phyloP scores from a whole-genome alignment of 805 yeast species.

The Hanseniaspora taiwanica region DNA sequence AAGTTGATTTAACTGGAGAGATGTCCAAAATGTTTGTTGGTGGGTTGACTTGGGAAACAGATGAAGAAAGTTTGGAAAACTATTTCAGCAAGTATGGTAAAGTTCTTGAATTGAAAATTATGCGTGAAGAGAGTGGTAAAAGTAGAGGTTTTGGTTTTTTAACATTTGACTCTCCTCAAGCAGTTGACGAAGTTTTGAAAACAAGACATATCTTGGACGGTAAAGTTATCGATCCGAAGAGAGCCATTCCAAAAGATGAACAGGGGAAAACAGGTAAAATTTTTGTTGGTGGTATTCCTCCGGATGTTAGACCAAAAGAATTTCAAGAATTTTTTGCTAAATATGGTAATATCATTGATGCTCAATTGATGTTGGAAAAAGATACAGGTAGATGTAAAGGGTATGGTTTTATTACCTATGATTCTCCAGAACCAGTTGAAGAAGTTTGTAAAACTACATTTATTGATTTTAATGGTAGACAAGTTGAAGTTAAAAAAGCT shows the following conservation, averaged over 20 bases:
- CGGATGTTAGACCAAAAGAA: slow-evolving; percentile 83
- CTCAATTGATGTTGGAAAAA: slow-evolving; percentile 93
- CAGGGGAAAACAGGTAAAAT: slow-evolving; percentile 95
- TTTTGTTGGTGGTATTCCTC: slow-evolving; percentile 93
- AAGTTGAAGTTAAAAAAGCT: slow-evolving; percentile 74
- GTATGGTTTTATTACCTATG: slow-evolving; percentile 92
- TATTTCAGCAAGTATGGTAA: slow-evolving; percentile 85
- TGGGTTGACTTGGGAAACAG: slow-evolving; percentile 96
- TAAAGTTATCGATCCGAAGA: slow-evolving; percentile 90
- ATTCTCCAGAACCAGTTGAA: slow-evolving; percentile 88
- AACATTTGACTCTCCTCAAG: slow-evolving; percentile 66
- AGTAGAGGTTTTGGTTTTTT: slow-evolving; percentile 93
- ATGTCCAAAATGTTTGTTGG: slow-evolving; percentile 92
- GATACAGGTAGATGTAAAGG: slow-evolving; percentile 96
- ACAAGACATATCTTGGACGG: slow-evolving; percentile 88
- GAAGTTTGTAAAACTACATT: slow-evolving; percentile 71
- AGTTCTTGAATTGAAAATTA: slow-evolving; percentile 75
- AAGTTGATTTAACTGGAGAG: slow-evolving; percentile 49
- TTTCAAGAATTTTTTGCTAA: slow-evolving; percentile 76
- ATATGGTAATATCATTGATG: slow-evolving; percentile 86
- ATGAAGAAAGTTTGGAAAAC: slow-evolving; percentile 70
- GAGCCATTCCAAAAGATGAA: slow-evolving; percentile 95
- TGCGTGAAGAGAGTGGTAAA: slow-evolving; percentile 86
- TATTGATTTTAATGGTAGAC: slow-evolving; percentile 72
- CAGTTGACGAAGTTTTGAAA: slow-evolving; percentile 77